Base-by-base conservation (phyloP, 352 stramenopile species). In the Heterotrichella gracilis region DNA sequence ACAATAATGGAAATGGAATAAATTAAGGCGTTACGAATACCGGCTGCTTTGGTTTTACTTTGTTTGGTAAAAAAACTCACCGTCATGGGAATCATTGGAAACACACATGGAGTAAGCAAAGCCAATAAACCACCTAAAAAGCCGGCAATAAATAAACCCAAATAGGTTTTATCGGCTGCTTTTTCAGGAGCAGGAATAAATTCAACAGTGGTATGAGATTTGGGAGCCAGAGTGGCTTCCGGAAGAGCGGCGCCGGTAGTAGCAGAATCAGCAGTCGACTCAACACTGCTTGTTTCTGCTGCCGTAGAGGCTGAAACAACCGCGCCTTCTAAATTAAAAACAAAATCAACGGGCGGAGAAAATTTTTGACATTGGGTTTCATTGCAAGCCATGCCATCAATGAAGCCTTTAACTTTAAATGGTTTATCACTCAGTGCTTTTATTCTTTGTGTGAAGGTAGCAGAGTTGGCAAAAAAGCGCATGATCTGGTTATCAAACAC, bases 1-100 rank as follows among this genome's bases (percentile, higher is more conserved):
- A 53, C 32, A 53, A 53, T 53, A 53, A 53, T 53, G 32, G 32
- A 53, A 53, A 53, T n/a, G 32, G 32, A 53, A n/a, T 53, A 53
- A 53, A 53, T 53, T 9, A 53, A n/a, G 9, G 32, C 32, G 32
- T 53, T 53, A n/a, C 32, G 32, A 53, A 53, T 53, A n/a, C 32
- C 32, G 9, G 32, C 32, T 17, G n/a, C n/a, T 53, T 53, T 53
- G 32, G 32, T 53, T 53, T 53, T 53, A n/a, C 32, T 53, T 53
- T 53, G 32, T 53, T 53, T 53, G 32, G 32, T 53, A 53, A 53
- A 53, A 53, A 53, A 53, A 53, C 32, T 53, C 32, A 53, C 32
- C n/a, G 32, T 53, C 32, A 53, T 53, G 32, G 32, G 32, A 53
- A 53, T 53, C 32, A 53, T 53, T 53, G 32, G 32, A 53, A 53